A percentile compares a stretch with the other conserved stretches of the same genome.
phyloP scores from a whole-genome alignment of 345 rosid genomes.

The Viola odorata region DNA sequence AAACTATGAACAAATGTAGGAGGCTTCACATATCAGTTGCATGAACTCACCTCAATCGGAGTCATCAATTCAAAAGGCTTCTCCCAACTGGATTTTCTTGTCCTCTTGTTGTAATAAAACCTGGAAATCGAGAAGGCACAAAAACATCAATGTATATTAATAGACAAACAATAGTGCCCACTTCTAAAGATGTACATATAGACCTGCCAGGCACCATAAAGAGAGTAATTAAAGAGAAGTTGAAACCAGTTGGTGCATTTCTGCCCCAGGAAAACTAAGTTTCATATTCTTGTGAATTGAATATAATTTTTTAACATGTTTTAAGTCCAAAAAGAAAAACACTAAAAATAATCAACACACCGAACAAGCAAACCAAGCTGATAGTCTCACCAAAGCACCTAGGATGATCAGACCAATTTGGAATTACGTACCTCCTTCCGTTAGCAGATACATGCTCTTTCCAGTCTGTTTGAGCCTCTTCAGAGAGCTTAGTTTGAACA shows the following conservation, averaged over 20 bases:
- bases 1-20: conserved; percentile 9
- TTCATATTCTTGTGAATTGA: too few species aligned
- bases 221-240: too few species aligned
- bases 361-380: conserved; percentile 7
- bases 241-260: too few species aligned
- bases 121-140: conserved; percentile 32
- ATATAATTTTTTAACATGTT: too few species aligned
- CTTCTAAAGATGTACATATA: too few species aligned
- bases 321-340: too few species aligned
- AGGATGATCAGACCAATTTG: background rate
- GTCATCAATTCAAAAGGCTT: conserved; percentile 95
- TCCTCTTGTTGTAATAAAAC: conserved; percentile 80
- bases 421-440: conserved; percentile 64
- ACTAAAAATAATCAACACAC: background rate
- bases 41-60: conserved; percentile 67
- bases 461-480: conserved; percentile 60
- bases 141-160: background rate
- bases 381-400: background rate
- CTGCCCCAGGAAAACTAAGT: too few species aligned
- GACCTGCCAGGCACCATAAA: too few species aligned
- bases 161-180: too few species aligned
- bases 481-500: conserved; percentile 37
- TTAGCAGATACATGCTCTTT: conserved; percentile 73
- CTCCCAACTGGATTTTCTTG: conserved; percentile 82
- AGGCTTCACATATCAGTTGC: conserved; percentile 2